Evolutionary conservation across 352 stramenopile genomes (phyloP), one percentile per base, ranked within the genome.

Genomic region (Globisporangium emineosum): DNA sequence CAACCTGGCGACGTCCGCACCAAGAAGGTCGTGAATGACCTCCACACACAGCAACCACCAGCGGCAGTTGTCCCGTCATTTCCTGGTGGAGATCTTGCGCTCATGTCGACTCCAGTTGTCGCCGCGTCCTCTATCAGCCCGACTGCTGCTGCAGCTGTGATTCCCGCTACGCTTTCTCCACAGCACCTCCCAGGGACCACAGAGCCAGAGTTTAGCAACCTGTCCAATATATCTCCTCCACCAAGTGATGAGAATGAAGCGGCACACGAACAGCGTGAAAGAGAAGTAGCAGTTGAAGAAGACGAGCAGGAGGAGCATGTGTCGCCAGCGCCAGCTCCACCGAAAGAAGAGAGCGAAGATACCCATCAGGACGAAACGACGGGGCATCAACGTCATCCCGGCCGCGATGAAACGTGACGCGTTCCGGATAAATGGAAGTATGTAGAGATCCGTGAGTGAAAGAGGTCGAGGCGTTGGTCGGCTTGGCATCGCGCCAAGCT

Each of bases 361-460:
- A n/a, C 27, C 0, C 27, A 25, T 15, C 15, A 7, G 27, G 13
- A 57, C 4, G 27, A 2, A 27, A 40, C 19, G 12, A 13, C 27
- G 9, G 50, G 40, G 9, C 23, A 27, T n/a, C 40, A 3, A 0
- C 51, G 51, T 57, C 51, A 57, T 21, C 51, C 27, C 10, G 51
- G 51, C 17, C 51, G 51, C 29, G 51, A 57, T 8, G 51, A 57
- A 21, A 57, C 51, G 17, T 57, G 29, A 56, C 27, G 50, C 30
- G 27, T 30, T 2, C 10, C 25, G 17, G 21, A 23, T 12, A n/a
- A 52, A 15, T 55, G n/a, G 25, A 35, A 23, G 5, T 13, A 56
- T 17, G 19, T 29, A 12, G n/a, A 23, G n/a, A 27, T 52, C n/a
- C n/a, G n/a, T n/a, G n/a, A n/a, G n/a, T n/a, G n/a, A n/a, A n/a